Percentiles rank a stretch among this genome's conserved stretches.
Conservation (phyloP, 306 rosid genomes). For the Medicago ruthenica region DNA sequence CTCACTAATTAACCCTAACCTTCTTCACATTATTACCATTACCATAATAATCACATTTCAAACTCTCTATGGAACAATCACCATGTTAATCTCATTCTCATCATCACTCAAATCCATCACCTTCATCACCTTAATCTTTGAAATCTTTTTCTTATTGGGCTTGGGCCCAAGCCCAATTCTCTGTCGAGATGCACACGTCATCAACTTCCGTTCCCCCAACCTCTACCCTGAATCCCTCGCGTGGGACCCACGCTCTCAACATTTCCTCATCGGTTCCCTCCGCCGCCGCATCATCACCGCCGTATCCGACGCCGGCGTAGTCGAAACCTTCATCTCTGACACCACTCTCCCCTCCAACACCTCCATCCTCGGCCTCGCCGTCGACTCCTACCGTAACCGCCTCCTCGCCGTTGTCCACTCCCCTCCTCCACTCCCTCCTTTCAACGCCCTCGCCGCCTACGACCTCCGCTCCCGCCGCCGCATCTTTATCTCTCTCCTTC, state of each 20-base stretch:
- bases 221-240: slow-evolving; percentile 75
- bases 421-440: slow-evolving; percentile 50
- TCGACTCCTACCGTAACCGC: slow-evolving; percentile 57
- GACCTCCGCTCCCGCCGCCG: slow-evolving; percentile 63
- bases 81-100: slow-evolving; percentile 28
- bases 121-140: neutral
- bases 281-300: slow-evolving; percentile 56
- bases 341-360: slow-evolving; percentile 57
- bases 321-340: slow-evolving; percentile 67
- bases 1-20: neutral
- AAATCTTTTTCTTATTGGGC: neutral
- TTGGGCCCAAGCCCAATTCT: slow-evolving; percentile 34
- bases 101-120: slow-evolving; percentile 6
- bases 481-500: slow-evolving; percentile 59
- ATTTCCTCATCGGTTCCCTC: slow-evolving; percentile 74
- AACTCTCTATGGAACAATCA: neutral
- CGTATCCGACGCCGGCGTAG: slow-evolving; percentile 81
- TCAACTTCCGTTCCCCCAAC: slow-evolving; percentile 64
- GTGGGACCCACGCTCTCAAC: slow-evolving; percentile 74
- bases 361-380: slow-evolving; percentile 67
- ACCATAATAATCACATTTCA: neutral
- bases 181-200: slow-evolving; percentile 59
- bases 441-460: slow-evolving; percentile 82
- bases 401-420: slow-evolving; percentile 65
- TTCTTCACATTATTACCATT: neutral